Conservation (phyloP, 2,329 filamentous ascomycete genomes). For the Diaporthe amygdali region DNA sequence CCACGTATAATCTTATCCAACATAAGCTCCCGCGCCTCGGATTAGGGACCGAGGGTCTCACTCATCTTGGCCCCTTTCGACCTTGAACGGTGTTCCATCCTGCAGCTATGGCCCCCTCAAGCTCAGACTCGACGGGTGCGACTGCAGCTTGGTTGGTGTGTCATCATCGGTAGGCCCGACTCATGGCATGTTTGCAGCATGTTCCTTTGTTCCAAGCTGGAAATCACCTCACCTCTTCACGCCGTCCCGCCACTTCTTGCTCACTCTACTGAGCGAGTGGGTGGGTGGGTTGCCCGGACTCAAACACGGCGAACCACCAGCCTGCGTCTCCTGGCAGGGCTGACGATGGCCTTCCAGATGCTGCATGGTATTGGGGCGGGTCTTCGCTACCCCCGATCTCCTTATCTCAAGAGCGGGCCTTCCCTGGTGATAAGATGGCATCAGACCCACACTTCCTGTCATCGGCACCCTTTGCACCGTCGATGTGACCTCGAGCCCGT, state of each 20-base stretch:
- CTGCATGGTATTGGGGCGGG: slow-evolving; percentile 8
- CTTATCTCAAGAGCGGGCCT: slow-evolving; percentile 12
- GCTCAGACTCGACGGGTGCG: slow-evolving; percentile 3
- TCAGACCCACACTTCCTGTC: slow-evolving; percentile 19
- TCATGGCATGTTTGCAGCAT: slow-evolving; percentile 9
- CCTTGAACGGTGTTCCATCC: not conserved
- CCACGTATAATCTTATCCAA: not conserved
- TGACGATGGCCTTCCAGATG: not conserved
- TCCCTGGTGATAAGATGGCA: slow-evolving; percentile 16
- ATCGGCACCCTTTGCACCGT: not conserved
- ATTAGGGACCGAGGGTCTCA: not conserved
- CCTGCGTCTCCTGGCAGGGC: slow-evolving; percentile 5
- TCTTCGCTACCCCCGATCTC: slow-evolving; percentile 5
- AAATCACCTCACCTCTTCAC: slow-evolving; percentile 1
- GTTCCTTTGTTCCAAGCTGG: not conserved
- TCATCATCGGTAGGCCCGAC: slow-evolving; percentile 9
- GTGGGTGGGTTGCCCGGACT: not conserved
- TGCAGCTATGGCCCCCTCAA: not conserved
- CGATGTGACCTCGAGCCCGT: not conserved
- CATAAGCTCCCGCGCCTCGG: not conserved
- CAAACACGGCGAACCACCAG: not conserved
- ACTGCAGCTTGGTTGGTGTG: not conserved
- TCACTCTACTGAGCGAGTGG: not conserved
- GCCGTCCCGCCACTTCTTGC: not conserved
- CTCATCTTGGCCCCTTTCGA: not conserved